Base-by-base conservation (phyloP, 148 eudicot genomes). In the Linanthus parryae region DNA sequence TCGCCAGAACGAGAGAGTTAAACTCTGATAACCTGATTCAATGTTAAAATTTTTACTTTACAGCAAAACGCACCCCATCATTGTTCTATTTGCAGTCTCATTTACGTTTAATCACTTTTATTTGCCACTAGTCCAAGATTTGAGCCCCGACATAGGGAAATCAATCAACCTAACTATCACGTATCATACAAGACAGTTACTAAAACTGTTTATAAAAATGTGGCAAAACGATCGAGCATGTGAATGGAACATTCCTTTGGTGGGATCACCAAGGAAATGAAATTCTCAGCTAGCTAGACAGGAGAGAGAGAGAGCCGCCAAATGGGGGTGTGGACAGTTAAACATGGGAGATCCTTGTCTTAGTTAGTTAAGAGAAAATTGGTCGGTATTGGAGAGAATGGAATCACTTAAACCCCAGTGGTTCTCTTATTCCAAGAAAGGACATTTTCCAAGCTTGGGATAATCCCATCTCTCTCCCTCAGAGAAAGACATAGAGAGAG, bases 351-450 rank as follows among this genome's bases (percentile, higher is more conserved):
- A 51, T 56, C 48, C 38, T 42, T 28, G 5, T 35, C 16, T n/a
- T 46, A 31, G 7, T 31, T 31, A 31, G 11, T 31, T 5, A 23
- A 46, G 30, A 21, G 27, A 57, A 30, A 31, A 43, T 25, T 13
- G 18, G 30, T 15, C 19, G 47, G 53, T 20, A 25, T 38, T 52
- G 25, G 8, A 37, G 17, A 21, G 44, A 28, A 26, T 37, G 38
- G 44, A 48, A 47, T 52, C 48, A 37, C 14, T 23, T 11, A 27
- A 23, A 21, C 17, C 25, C 57, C 48, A 40, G 26, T 41, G 34
- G 43, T 41, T 43, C 48, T 27, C 67, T 15, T 38, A 62, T 63
- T 63, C 67, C 54, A 37, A 63, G 59, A 63, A 54, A 63, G 67
- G 57, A 63, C 67, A 15, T 16, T 7, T 6, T 11, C n/a, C 38